phyloP scores from a whole-genome alignment of 352 stramenopile species.

The Pythium dissimile region DNA sequence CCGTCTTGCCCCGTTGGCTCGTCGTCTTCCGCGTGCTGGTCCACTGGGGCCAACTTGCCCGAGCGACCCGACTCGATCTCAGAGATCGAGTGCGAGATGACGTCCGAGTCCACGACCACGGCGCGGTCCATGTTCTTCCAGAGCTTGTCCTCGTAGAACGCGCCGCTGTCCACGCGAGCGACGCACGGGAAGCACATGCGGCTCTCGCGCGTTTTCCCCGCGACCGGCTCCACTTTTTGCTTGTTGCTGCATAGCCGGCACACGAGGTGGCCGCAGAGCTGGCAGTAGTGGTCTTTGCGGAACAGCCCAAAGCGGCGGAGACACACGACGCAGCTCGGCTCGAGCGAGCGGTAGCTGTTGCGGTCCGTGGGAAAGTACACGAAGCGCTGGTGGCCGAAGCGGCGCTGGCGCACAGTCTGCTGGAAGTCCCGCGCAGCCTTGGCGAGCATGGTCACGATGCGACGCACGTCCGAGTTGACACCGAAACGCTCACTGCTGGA shows the following conservation, averaged over 20 bases:
- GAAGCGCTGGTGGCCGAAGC: slow-evolving; percentile 52
- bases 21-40: neutral
- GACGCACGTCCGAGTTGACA: slow-evolving; percentile 12
- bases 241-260: slow-evolving; percentile 64
- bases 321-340: slow-evolving; percentile 45
- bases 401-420: slow-evolving; percentile 48
- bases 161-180: slow-evolving; percentile 44
- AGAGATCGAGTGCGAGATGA: slow-evolving; percentile 19
- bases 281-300: slow-evolving; percentile 53
- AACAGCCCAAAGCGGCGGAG: slow-evolving; percentile 49
- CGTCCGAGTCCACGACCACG: slow-evolving; percentile 21
- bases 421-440: slow-evolving; percentile 49
- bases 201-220: slow-evolving; percentile 42
- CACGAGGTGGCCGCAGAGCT: slow-evolving; percentile 57
- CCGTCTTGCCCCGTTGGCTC: no score
- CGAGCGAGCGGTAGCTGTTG: slow-evolving; percentile 11
- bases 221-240: slow-evolving; percentile 59
- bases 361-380: slow-evolving; percentile 32
- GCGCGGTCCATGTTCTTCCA: slow-evolving; percentile 18
- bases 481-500: neutral
- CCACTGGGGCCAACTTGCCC: no score
- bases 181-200: slow-evolving; percentile 64
- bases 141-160: slow-evolving; percentile 33
- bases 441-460: slow-evolving; percentile 39
- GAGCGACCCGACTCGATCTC: no score